phyloP scores from a whole-genome alignment of 345 rosid genomes.

The Toxicodendron radicans region DNA sequence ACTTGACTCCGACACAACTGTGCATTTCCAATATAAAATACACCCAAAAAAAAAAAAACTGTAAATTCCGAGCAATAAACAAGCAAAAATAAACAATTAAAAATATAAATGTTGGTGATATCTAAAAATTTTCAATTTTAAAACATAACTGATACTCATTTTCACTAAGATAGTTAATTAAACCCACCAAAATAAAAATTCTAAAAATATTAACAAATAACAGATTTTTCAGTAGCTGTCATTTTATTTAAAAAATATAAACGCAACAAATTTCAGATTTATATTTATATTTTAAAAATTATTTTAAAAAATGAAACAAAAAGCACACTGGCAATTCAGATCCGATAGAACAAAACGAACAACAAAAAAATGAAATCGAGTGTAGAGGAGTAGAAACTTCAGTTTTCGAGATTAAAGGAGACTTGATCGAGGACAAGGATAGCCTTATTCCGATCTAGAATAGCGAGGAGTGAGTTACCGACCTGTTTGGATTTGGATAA shows the following conservation, averaged over 20 bases:
- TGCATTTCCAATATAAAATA: not conserved
- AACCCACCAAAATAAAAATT: not conserved
- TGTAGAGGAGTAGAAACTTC: not conserved
- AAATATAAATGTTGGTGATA: not conserved
- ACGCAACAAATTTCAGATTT: not conserved
- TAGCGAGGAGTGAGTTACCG: not conserved
- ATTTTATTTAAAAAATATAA: too few species aligned
- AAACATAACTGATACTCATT: not conserved
- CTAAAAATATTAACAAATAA: not conserved
- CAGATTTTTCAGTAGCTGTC: not conserved
- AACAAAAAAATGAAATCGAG: constrained; percentile 3
- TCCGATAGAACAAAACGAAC: not conserved
- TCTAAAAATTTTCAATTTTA: not conserved
- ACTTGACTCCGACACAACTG: constrained; percentile 59
- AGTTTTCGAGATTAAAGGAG: not conserved
- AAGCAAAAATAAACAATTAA: not conserved
- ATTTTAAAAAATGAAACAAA: not conserved
- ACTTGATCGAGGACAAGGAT: not conserved
- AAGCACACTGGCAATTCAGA: constrained; percentile 9
- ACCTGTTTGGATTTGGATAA: constrained; percentile 85
- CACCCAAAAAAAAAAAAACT: not conserved
- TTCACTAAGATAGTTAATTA: not conserved
- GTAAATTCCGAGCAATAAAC: not conserved
- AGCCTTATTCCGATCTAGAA: constrained; percentile 14
- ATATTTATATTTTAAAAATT: too few species aligned